Base-by-base conservation (phyloP, 225 moss, liverwort and hornwort genomes). In the Straminergon stramineum region DNA sequence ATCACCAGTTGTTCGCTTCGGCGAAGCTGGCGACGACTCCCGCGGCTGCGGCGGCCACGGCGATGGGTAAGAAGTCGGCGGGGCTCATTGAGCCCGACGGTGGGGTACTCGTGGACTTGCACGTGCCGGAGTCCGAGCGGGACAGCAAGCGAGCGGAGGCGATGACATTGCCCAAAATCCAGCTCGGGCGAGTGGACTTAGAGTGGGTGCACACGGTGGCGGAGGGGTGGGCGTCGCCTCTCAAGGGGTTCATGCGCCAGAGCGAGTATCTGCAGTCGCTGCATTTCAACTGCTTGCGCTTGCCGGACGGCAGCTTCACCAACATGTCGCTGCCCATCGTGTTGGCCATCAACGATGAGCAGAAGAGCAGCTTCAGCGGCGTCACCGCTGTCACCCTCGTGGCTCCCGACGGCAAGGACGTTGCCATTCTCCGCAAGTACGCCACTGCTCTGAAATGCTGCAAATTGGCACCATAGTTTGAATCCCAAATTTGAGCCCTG, bases 301-400 rank as follows among this genome's bases (percentile, higher is more conserved):
- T 92, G 69, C 75, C 90, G 53, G 97, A 99, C 85, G 97, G 97
- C 9, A 92, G 79, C 75, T 89, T 97, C 32, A 95, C 96, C 16
- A 99, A 99, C 86, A 99, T 99, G 99, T 99, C 97, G 45, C 91
- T 99, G 79, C 97, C 99, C 13, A 99, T 99, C 43, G 99, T 97
- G 63, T 78, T 99, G 76, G 95, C 97, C 26, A 94, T 97, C 63
- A 87, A 94, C 73, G 97, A 95, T 37, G 83, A 78, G 35, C 89
- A 95, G 75, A 99, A 96, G 90, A 94, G 93, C 76, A 90, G 69
- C 17, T 91, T 97, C 57, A 91, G 92, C 17, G 90, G 86, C 32
- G 89, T 84, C 31, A 85, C 86, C 22, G 93, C 96, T 57, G 93
- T 96, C 65, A 90, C 96, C 6, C 97, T 99, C 53, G 94, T 97